Percentiles rank a stretch among this genome's conserved stretches.
Conservation (phyloP, 78 protist genomes). For the Capsaspora owczarzaki region DNA sequence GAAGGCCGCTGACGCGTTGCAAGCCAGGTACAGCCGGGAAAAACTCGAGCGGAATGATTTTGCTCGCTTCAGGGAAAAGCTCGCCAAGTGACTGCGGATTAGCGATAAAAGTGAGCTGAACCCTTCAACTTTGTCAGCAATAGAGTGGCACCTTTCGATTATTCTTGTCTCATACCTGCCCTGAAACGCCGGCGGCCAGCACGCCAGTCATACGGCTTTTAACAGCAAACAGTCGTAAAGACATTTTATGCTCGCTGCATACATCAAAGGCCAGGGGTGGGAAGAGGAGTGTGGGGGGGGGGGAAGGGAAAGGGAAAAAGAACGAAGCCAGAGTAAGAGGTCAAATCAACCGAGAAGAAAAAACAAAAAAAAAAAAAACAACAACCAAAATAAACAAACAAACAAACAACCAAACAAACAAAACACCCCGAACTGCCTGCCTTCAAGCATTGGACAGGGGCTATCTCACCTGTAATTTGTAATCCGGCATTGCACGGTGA, state of each 20-base stretch:
- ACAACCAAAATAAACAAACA: no score
- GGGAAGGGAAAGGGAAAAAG: background rate
- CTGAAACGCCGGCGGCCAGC: background rate
- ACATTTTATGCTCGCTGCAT: background rate
- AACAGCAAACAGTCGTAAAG: constrained; percentile 17
- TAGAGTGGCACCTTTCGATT: no score
- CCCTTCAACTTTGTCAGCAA: no score
- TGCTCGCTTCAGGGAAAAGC: background rate
- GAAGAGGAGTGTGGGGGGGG: background rate
- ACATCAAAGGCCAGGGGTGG: no score
- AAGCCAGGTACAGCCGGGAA: constrained; percentile 7
- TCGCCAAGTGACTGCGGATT: constrained; percentile 8
- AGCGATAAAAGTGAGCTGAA: background rate
- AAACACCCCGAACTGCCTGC: background rate
- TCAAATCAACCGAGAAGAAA: background rate
- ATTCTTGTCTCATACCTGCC: background rate
- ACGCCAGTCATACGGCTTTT: constrained; percentile 9
- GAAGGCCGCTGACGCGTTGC: background rate
- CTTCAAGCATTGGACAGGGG: background rate
- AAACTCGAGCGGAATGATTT: background rate
- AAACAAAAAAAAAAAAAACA: background rate
- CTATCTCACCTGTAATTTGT: background rate
- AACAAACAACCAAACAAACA: background rate
- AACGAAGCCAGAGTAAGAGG: background rate
- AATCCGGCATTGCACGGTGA: background rate